Evolutionary conservation across 371 early-diverging fungal species (phyloP).

Genomic region (Lichtheimia hyalospora): DNA sequence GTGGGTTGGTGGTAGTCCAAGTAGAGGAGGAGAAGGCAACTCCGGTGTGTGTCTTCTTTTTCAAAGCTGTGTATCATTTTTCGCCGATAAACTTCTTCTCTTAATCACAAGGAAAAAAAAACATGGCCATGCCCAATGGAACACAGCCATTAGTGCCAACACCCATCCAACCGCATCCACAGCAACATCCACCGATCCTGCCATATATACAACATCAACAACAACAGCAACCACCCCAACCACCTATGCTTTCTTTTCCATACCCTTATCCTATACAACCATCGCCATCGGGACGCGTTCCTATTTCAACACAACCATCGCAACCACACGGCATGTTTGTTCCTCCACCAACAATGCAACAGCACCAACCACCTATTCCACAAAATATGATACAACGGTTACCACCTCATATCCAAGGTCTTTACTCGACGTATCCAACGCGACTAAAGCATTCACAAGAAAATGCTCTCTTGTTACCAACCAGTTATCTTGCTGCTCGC

Average conservation of each 20-base stretch:
- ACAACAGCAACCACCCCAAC: conserved; percentile 7
- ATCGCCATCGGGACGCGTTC: conserved; percentile 1
- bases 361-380: conserved; percentile 13
- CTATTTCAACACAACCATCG: conserved; percentile 2
- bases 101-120: too few relatives aligned
- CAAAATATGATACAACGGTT: conserved; percentile 9
- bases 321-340: conserved; percentile 1
- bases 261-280: conserved; percentile 8
- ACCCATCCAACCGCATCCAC: not conserved
- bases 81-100: too few relatives aligned
- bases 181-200: not conserved
- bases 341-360: conserved; percentile 10
- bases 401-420: conserved; percentile 29
- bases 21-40: too few relatives aligned
- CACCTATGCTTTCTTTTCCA: not conserved
- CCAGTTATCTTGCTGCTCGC: conserved; percentile 31
- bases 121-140: conserved; percentile 1
- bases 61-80: too few relatives aligned
- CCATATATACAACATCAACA: not conserved
- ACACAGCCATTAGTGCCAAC: conserved; percentile 1
- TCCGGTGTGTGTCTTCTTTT: too few relatives aligned
- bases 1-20: too few relatives aligned
- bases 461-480: conserved; percentile 44
- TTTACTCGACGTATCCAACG: conserved; percentile 46
- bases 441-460: conserved; percentile 45